These are phyloP conservation scores for Lolium rigidum DNA, from an alignment of 176 grass and related monocot genomes.

Conservation along the genomic window DNA sequence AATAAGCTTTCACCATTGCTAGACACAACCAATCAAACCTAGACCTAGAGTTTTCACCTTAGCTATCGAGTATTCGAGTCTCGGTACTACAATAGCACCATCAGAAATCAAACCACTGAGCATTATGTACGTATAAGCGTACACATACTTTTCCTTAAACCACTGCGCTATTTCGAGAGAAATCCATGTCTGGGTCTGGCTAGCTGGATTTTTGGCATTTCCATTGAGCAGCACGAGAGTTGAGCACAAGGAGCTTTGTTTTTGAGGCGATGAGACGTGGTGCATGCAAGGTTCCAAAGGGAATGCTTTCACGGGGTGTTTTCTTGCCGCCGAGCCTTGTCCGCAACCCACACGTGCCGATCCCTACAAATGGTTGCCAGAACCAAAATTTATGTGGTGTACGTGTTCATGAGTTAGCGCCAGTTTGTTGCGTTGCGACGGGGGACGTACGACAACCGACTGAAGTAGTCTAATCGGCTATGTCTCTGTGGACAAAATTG, in stretches of 20 bases:
- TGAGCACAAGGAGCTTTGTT: constrained; percentile 34
- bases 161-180: constrained; percentile 42
- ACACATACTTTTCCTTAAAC: constrained; percentile 15
- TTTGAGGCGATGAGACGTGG: constrained; percentile 49
- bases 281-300: constrained; percentile 49
- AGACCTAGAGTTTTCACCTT: too few relatives aligned
- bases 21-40: too few relatives aligned
- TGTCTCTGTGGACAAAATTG: constrained; percentile 21
- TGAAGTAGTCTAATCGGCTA: constrained; percentile 35
- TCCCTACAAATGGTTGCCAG: constrained; percentile 53
- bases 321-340: constrained; percentile 48
- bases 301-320: constrained; percentile 53
- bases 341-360: constrained; percentile 53
- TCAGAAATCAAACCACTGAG: too few relatives aligned
- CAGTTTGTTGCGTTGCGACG: constrained; percentile 45
- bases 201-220: constrained; percentile 56
- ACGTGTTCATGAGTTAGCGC: constrained; percentile 49
- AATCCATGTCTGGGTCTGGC: constrained; percentile 32
- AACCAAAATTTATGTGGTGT: not conserved
- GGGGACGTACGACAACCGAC: constrained; percentile 35
- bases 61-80: too few relatives aligned
- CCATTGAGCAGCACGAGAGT: constrained; percentile 36
- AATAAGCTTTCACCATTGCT: too few relatives aligned
- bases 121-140: not conserved
- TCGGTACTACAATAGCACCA: too few relatives aligned